Evolutionary conservation across 495 filamentous ascomycete species (phyloP).

Genomic region (Aspergillus coremiiformis): DNA sequence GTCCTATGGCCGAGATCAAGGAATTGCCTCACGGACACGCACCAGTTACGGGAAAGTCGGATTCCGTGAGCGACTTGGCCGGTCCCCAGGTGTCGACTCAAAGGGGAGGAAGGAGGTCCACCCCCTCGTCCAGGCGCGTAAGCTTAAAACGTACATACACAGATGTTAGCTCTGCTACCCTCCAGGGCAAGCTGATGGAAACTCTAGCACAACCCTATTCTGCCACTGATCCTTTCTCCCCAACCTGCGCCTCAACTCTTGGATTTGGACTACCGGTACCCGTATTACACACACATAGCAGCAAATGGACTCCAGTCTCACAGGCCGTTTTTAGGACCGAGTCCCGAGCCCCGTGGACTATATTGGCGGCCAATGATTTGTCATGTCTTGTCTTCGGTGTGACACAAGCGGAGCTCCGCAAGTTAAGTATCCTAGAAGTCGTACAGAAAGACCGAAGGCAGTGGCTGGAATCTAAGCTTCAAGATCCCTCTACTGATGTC

Average conservation of each 20-base stretch:
- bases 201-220: conserved; percentile 78
- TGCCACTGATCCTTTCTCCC: conserved; percentile 42
- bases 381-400: conserved; percentile 95
- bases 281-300: conserved; percentile 72
- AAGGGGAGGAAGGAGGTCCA: conserved; percentile 27
- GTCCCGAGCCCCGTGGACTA: conserved; percentile 82
- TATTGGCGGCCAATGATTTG: conserved; percentile 92
- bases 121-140: conserved; percentile 51
- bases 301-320: conserved; percentile 80
- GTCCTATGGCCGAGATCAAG: conserved; percentile 9
- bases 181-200: conserved; percentile 83
- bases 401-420: conserved; percentile 85
- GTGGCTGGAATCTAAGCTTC: conserved; percentile 86
- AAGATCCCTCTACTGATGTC: conserved; percentile 46
- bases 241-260: conserved; percentile 30
- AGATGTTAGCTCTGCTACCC: conserved; percentile 59
- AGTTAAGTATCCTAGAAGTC: conserved; percentile 91
- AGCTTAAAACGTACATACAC: conserved; percentile 84
- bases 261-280: conserved; percentile 37
- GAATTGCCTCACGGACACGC: conserved; percentile 15
- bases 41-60: conserved; percentile 12
- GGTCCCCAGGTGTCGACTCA: conserved; percentile 29
- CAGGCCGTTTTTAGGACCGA: conserved; percentile 97
- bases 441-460: conserved; percentile 77
- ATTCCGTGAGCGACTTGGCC: conserved; percentile 25